Evolutionary conservation across 805 yeast species (phyloP).

Genomic region (Hanseniaspora clermontiae): DNA sequence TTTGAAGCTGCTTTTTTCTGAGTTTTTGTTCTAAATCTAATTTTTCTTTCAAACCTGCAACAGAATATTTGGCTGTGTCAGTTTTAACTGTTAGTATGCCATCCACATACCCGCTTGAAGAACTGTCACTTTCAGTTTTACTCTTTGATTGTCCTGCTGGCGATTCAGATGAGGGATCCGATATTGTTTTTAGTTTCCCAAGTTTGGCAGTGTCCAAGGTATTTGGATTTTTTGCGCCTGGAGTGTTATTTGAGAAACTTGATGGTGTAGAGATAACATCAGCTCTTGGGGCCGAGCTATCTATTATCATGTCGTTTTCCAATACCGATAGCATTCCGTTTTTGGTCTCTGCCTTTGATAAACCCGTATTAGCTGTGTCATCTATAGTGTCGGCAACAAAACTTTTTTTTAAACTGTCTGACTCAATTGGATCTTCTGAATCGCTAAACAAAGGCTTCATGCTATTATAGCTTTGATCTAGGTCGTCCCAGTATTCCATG

Average conservation of each 20-base stretch:
- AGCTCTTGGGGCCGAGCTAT: background rate
- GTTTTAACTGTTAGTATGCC: background rate
- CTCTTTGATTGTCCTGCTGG: background rate
- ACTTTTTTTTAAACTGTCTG: background rate
- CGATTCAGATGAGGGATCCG: background rate
- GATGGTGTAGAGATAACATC: background rate
- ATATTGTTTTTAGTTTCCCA: background rate
- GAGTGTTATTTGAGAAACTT: background rate
- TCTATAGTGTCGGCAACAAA: background rate
- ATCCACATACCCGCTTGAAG: background rate
- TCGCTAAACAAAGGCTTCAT: background rate
- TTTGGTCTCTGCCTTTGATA: background rate
- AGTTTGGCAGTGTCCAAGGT: background rate
- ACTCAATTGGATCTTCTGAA: background rate
- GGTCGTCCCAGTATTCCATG: slow-evolving; percentile 1
- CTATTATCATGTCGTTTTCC: background rate
- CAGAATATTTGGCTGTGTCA: background rate
- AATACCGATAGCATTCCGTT: background rate
- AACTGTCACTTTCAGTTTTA: background rate
- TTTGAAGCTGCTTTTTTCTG: background rate
- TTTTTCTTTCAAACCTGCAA: background rate
- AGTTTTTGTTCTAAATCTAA: background rate
- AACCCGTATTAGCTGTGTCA: background rate
- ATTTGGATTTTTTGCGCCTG: too few relatives aligned
- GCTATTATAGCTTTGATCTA: background rate